Conservation (phyloP, 1,139 yeast species). For the Taphrina flavorubra region DNA sequence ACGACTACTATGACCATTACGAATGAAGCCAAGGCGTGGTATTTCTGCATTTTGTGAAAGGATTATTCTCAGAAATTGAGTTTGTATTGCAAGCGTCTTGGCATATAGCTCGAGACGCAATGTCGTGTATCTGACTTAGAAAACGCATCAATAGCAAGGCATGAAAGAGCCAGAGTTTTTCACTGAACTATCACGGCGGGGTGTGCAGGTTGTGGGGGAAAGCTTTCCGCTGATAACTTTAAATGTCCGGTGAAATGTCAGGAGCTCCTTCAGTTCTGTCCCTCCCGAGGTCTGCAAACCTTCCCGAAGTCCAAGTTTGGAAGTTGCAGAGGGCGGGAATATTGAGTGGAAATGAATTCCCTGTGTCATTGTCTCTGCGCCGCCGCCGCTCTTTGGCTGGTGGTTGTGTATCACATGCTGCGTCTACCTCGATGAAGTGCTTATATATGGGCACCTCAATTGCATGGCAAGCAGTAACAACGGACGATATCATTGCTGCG, state of each 20-base stretch:
- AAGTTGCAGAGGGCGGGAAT: background rate
- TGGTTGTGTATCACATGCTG: conserved; percentile 3
- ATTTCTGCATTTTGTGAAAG: background rate
- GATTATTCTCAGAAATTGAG: background rate
- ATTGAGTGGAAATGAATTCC: conserved; percentile 8
- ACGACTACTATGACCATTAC: background rate
- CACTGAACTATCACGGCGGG: background rate
- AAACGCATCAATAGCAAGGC: too few species aligned
- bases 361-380: conserved; percentile 2
- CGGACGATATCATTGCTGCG: too few species aligned
- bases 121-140: background rate
- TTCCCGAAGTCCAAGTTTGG: too few species aligned
- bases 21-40: background rate
- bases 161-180: background rate
- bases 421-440: too few species aligned
- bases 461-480: too few species aligned
- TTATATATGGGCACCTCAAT: too few species aligned
- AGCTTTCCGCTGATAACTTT: conserved; percentile 15
- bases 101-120: background rate
- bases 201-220: background rate
- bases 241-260: background rate
- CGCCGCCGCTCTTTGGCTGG: too few species aligned
- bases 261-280: too few species aligned
- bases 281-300: too few species aligned
- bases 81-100: background rate